These are phyloP conservation scores for Trametes elegans DNA, from an alignment of 768 basidiomycete species.

Conservation along the genomic window DNA sequence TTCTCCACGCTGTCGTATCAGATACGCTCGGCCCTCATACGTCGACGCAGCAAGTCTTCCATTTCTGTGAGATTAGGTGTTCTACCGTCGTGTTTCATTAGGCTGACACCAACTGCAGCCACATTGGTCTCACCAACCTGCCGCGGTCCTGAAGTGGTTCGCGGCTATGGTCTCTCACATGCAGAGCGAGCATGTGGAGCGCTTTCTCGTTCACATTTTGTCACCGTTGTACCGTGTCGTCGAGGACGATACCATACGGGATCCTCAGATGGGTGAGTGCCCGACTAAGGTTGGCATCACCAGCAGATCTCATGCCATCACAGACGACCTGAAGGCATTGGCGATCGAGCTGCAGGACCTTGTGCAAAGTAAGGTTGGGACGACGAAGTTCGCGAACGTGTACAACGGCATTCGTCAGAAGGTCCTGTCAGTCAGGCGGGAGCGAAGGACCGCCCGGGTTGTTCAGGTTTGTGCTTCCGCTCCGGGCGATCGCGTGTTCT, in stretches of 20 bases:
- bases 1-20: conserved; percentile 94
- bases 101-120: conserved; percentile 41
- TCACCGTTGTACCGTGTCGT: conserved; percentile 83
- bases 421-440: conserved; percentile 62
- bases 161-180: conserved; percentile 85
- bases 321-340: conserved; percentile 82
- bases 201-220: conserved; percentile 80
- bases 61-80: conserved; percentile 49
- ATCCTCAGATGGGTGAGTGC: conserved; percentile 77
- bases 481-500: neutral
- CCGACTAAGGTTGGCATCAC: too few relatives aligned
- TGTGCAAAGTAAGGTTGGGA: conserved; percentile 83
- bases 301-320: neutral
- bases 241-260: conserved; percentile 83
- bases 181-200: conserved; percentile 53
- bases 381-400: conserved; percentile 72
- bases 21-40: conserved; percentile 71
- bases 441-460: conserved; percentile 56
- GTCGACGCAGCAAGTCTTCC: conserved; percentile 54
- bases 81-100: conserved; percentile 10
- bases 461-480: conserved; percentile 38
- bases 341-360: conserved; percentile 85
- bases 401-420: conserved; percentile 83
- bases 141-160: conserved; percentile 86
- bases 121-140: conserved; percentile 82